These are phyloP conservation scores for Termitomyces sp. DNA, from an alignment of 768 basidiomycete species.

Conservation along the genomic window DNA sequence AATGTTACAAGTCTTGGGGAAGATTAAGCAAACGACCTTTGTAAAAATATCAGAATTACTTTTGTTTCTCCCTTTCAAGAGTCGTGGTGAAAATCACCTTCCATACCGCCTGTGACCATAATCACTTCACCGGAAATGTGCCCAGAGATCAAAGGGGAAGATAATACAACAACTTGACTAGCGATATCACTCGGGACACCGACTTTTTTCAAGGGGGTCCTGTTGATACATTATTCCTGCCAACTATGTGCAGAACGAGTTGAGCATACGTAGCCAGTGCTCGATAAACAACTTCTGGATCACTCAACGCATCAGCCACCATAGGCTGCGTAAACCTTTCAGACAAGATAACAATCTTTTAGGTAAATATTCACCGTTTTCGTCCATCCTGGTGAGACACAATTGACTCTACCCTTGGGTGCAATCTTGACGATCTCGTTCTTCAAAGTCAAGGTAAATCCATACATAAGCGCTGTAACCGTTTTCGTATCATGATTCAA, in stretches of 20 bases:
- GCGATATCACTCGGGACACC: slow-evolving; percentile 60
- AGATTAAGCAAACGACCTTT: slow-evolving; percentile 27
- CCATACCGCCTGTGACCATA: slow-evolving; percentile 77
- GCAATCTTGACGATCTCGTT: slow-evolving; percentile 80
- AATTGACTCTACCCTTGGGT: slow-evolving; percentile 64
- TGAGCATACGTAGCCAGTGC: slow-evolving; percentile 60
- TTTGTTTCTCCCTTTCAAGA: background rate
- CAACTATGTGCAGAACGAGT: background rate
- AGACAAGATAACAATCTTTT: background rate
- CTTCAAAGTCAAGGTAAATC: slow-evolving; percentile 60
- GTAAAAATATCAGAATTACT: slow-evolving; percentile 1
- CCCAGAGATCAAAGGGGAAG: slow-evolving; percentile 57
- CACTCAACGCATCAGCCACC: slow-evolving; percentile 50
- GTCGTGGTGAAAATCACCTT: slow-evolving; percentile 36
- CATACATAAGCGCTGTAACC: slow-evolving; percentile 62
- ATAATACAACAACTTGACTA: slow-evolving; percentile 53
- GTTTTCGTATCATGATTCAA: background rate
- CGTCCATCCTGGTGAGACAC: slow-evolving; percentile 65
- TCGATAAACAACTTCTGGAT: slow-evolving; percentile 47
- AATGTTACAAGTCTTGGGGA: slow-evolving; percentile 16
- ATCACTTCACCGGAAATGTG: slow-evolving; percentile 67
- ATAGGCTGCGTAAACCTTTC: slow-evolving; percentile 29
- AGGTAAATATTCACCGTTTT: slow-evolving; percentile 31
- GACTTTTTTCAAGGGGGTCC: slow-evolving; percentile 67
- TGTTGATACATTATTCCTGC: slow-evolving; percentile 16